These are phyloP conservation scores for Coccomyxa sp. DNA, from an alignment of 139 green algal species.

Conservation along the genomic window DNA sequence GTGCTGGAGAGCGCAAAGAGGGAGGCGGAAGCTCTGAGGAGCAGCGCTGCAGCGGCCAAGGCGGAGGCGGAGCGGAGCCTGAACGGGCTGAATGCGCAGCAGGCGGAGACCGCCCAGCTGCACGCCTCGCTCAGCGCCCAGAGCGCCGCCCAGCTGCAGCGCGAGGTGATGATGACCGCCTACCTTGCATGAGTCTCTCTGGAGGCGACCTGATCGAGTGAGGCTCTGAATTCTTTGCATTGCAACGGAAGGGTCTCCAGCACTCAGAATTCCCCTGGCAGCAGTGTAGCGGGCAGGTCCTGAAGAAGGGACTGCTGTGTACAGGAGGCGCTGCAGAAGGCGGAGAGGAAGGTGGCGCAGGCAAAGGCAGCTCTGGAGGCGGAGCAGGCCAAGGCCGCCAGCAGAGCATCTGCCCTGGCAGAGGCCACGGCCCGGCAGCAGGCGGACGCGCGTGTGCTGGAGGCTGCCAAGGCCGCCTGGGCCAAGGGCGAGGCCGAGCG, in stretches of 20 bases:
- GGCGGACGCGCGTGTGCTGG: slow-evolving; percentile 17
- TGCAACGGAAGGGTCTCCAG: too few relatives aligned
- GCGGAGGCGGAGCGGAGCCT: slow-evolving; percentile 7
- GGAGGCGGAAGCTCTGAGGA: not conserved
- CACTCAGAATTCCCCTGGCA: too few relatives aligned
- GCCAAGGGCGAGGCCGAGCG: slow-evolving; percentile 20
- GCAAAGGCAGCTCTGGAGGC: slow-evolving; percentile 17
- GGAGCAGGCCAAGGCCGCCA: slow-evolving; percentile 22
- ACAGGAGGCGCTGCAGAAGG: not conserved
- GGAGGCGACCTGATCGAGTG: not conserved
- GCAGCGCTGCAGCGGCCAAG: not conserved
- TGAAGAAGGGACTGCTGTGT: not conserved
- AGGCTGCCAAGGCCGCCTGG: slow-evolving; percentile 18
- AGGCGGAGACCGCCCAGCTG: slow-evolving; percentile 21
- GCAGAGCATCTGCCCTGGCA: slow-evolving; percentile 13
- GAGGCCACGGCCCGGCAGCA: slow-evolving; percentile 21
- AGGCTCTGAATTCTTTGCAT: too few relatives aligned
- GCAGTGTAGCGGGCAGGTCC: not conserved
- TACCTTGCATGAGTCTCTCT: too few relatives aligned
- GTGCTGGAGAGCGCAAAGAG: not conserved
- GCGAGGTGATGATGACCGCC: too few relatives aligned
- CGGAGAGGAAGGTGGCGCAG: slow-evolving; percentile 17
- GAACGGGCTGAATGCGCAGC: slow-evolving; percentile 2
- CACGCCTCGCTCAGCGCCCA: slow-evolving; percentile 6
- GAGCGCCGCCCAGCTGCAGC: slow-evolving; percentile 14